Evolutionary conservation across 208 protist genomes (phyloP).

Genomic region (Trypanosoma avium): DNA sequence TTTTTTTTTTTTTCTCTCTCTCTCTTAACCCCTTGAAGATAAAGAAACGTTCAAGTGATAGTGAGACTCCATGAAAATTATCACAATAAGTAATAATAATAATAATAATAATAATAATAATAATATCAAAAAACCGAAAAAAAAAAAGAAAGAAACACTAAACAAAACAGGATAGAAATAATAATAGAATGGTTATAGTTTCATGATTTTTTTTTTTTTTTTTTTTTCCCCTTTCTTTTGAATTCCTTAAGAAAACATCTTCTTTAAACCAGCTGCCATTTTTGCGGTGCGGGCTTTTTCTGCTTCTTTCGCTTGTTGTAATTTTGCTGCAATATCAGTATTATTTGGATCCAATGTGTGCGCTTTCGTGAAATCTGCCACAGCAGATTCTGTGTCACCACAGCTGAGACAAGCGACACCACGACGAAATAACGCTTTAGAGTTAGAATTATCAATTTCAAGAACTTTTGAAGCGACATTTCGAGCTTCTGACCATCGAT

Average conservation of each 20-base stretch:
- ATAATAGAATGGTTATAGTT: no score
- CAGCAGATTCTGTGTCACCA: slow-evolving; percentile 64
- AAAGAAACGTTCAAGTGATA: no score
- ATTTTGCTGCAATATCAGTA: slow-evolving; percentile 57
- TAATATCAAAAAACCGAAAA: neutral
- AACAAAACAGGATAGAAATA: no score
- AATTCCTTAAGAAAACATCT: slow-evolving; percentile 84
- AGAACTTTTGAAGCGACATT: slow-evolving; percentile 58
- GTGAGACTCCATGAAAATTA: no score
- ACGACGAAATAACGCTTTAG: slow-evolving; percentile 88
- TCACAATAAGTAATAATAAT: slow-evolving; percentile 22
- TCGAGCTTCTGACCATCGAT: slow-evolving; percentile 51
- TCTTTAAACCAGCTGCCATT: slow-evolving; percentile 74
- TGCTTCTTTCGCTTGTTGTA: slow-evolving; percentile 75
- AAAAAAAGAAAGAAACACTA: slow-evolving; percentile 4
- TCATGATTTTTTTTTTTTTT: no score
- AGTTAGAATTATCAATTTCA: slow-evolving; percentile 68
- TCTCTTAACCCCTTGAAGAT: no score
- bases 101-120: slow-evolving; percentile 7
- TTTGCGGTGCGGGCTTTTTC: slow-evolving; percentile 81
- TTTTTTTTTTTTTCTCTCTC: neutral
- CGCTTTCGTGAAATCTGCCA: slow-evolving; percentile 61
- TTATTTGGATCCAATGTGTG: slow-evolving; percentile 74
- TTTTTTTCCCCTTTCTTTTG: no score
- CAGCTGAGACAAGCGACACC: slow-evolving; percentile 57